phyloP scores from a whole-genome alignment of 179 eudicot genomes.

The Gypsophila paniculata region DNA sequence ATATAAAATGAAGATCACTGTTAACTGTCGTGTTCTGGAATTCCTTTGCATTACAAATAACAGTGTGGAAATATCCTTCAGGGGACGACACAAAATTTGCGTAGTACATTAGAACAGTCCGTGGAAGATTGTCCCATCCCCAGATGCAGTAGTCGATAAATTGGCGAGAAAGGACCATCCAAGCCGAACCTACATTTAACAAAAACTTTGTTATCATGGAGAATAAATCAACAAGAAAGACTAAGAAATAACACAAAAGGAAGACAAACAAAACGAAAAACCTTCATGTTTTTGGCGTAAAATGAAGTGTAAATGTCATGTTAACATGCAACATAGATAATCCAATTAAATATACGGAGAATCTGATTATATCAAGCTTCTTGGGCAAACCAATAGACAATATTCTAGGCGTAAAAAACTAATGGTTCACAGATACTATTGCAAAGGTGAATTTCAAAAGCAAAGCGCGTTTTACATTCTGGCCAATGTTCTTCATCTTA shows the following conservation, averaged over 20 bases:
- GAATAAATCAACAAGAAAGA: not conserved
- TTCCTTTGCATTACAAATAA: conserved; percentile 65
- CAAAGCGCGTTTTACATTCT: not conserved
- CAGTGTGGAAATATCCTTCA: conserved; percentile 85
- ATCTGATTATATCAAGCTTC: not conserved
- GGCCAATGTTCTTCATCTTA: not conserved
- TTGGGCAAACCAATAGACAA: not conserved
- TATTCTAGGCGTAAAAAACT: not conserved
- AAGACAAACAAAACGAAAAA: no score
- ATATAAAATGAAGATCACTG: conserved; percentile 77
- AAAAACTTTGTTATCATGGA: conserved; percentile 5
- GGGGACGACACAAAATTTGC: conserved; percentile 83
- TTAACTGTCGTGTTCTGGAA: conserved; percentile 76
- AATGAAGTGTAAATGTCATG: not conserved
- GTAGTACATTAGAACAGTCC: conserved; percentile 80
- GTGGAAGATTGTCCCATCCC: conserved; percentile 88
- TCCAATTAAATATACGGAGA: not conserved
- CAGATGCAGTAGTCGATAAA: conserved; percentile 80
- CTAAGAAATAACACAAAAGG: not conserved
- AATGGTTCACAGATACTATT: not conserved
- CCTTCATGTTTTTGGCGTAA: not conserved
- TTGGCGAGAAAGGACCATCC: conserved; percentile 78
- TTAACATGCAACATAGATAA: not conserved
- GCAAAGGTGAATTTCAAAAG: not conserved
- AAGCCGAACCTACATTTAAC: conserved; percentile 60